These are phyloP conservation scores for Lichtheimia ornata DNA, from an alignment of 371 early-diverging fungal species.

Conservation along the genomic window DNA sequence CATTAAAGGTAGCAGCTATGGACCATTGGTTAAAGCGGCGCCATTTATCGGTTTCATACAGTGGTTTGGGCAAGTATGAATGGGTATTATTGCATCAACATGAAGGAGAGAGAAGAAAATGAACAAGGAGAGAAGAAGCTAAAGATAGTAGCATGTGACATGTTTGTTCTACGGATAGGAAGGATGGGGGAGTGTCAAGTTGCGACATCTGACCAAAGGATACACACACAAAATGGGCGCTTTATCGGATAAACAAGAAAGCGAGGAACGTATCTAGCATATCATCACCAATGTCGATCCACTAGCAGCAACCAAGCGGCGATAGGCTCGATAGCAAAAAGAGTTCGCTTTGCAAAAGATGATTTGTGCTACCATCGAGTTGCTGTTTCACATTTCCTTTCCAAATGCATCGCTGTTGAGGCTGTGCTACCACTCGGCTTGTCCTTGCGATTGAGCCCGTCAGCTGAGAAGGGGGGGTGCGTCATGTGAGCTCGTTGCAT, in stretches of 20 bases:
- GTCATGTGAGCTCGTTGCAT: too few relatives aligned
- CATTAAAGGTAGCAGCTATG: not conserved
- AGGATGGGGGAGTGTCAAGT: not conserved
- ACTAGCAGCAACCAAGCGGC: not conserved
- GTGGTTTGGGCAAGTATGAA: not conserved
- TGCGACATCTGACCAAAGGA: not conserved
- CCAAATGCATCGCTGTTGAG: not conserved
- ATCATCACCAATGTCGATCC: not conserved
- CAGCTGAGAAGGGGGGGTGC: too few relatives aligned
- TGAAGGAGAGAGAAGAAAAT: not conserved
- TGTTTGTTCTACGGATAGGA: not conserved
- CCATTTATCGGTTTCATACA: not conserved
- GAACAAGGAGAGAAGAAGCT: conserved; percentile 1
- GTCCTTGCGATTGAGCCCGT: too few relatives aligned
- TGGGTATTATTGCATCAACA: not conserved
- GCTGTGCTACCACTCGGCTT: not conserved
- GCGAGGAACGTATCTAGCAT: not conserved
- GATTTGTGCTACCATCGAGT: not conserved
- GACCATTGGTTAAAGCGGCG: too few relatives aligned
- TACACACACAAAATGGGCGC: not conserved
- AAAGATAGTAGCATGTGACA: conserved; percentile 4
- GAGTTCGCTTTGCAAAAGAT: not conserved
- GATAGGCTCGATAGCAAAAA: not conserved
- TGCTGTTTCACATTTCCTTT: not conserved
- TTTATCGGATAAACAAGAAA: not conserved